A percentile compares a stretch with the other conserved stretches of the same genome.
These are phyloP conservation scores for Entrophospora sp. DNA, from an alignment of 192 early-diverging fungal genomes.

Conservation along the genomic window DNA sequence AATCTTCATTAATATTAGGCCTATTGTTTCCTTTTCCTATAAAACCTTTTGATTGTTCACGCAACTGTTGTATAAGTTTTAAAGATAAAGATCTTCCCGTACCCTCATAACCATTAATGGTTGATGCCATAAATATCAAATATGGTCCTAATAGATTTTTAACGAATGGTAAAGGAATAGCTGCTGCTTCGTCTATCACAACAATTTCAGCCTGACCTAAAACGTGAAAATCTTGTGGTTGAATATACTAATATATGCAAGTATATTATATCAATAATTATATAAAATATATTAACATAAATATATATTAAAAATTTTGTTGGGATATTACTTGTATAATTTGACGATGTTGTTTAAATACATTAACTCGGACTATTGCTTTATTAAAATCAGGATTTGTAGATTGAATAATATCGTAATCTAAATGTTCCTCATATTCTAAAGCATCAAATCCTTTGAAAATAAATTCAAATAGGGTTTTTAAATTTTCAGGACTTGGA, in stretches of 20 bases:
- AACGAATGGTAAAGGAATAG: slow-evolving; percentile 92
- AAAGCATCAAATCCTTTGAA: slow-evolving; percentile 98
- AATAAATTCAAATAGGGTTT: slow-evolving; percentile 96
- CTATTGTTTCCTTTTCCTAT: slow-evolving; percentile 37
- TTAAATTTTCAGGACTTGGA: slow-evolving; percentile 94
- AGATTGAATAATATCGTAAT: slow-evolving; percentile 98
- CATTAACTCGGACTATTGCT: slow-evolving; percentile 90
- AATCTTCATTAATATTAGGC: slow-evolving; percentile 13
- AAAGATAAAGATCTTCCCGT: slow-evolving; percentile 94
- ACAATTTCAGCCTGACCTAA: slow-evolving; percentile 95
- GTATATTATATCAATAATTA: background rate
- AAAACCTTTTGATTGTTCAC: slow-evolving; percentile 82
- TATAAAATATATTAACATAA: background rate
- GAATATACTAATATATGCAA: slow-evolving; percentile 97
- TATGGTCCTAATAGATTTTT: slow-evolving; percentile 88
- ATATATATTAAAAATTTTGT: too few species aligned
- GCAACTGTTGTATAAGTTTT: slow-evolving; percentile 89
- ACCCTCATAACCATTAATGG: slow-evolving; percentile 99
- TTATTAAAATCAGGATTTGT: slow-evolving; percentile 94
- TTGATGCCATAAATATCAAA: slow-evolving; percentile 96
- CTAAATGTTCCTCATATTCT: slow-evolving; percentile 96
- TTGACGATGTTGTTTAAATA: slow-evolving; percentile 94
- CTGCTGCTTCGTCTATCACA: slow-evolving; percentile 98
- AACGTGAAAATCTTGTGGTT: slow-evolving; percentile 87
- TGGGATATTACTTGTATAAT: slow-evolving; percentile 95